A percentile compares a stretch with the other conserved stretches of the same genome.
Conservation (phyloP, 257 asterid species). For the Solanum lycopersicoides region DNA sequence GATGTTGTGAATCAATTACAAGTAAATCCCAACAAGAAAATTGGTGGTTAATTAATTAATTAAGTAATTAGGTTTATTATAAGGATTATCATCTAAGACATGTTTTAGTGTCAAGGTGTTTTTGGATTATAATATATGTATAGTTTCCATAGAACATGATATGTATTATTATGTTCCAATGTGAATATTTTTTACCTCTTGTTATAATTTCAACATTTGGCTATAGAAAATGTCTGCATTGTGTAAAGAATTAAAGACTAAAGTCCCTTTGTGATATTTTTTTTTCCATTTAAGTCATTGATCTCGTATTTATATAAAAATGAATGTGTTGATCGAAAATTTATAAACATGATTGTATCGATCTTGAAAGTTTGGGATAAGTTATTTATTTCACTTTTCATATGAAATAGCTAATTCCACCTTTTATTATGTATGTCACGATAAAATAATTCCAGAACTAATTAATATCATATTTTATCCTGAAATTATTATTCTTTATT, state of each 20-base stretch:
- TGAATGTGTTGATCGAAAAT: not conserved
- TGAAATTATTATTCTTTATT: not conserved
- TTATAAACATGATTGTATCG: not conserved
- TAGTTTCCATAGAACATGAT: not conserved
- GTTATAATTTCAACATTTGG: not conserved
- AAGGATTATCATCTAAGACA: not conserved
- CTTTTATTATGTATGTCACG: no score
- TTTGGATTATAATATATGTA: not conserved
- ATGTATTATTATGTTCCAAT: not conserved
- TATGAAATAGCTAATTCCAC: not conserved
- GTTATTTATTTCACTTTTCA: not conserved
- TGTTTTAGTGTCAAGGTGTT: not conserved
- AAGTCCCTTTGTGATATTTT: not conserved
- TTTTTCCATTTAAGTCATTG: not conserved
- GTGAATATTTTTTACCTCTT: not conserved
- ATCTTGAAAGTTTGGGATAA: not conserved
- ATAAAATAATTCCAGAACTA: not conserved
- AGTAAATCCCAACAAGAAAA: not conserved
- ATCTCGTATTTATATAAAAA: not conserved
- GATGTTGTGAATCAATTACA: conserved; percentile 35
- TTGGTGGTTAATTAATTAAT: not conserved
- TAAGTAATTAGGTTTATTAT: not conserved
- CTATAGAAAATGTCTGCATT: not conserved
- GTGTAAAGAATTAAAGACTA: not conserved
- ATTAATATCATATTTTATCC: not conserved